Conservation (phyloP, 2,329 filamentous ascomycete species). For the Fusarium penzigii region DNA sequence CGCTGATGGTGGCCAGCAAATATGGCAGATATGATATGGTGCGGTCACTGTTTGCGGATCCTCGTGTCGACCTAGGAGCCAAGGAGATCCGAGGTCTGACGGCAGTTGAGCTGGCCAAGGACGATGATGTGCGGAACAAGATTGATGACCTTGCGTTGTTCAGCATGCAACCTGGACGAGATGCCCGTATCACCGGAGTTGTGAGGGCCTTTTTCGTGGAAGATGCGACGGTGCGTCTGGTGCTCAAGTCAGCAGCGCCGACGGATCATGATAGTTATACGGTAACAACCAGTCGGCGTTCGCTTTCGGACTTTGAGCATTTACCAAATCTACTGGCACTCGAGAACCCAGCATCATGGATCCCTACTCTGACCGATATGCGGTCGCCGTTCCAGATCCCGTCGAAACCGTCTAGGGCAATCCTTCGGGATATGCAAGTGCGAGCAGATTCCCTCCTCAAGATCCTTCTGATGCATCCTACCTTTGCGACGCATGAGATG, state of each 20-base stretch:
- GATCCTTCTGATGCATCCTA: slow-evolving; percentile 83
- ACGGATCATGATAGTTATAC: slow-evolving; percentile 82
- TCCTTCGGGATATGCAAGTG: slow-evolving; percentile 84
- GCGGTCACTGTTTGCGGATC: slow-evolving; percentile 80
- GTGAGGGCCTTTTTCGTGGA: slow-evolving; percentile 97
- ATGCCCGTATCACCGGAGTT: slow-evolving; percentile 85
- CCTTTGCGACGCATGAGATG: slow-evolving; percentile 93
- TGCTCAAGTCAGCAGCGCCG: slow-evolving; percentile 90
- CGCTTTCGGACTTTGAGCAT: slow-evolving; percentile 87
- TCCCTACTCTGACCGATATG: slow-evolving; percentile 75
- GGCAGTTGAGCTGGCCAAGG: slow-evolving; percentile 94
- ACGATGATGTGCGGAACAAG: slow-evolving; percentile 93
- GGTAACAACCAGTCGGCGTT: slow-evolving; percentile 90
- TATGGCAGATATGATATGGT: slow-evolving; percentile 96
- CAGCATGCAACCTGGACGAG: slow-evolving; percentile 67
- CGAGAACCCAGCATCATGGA: slow-evolving; percentile 94
- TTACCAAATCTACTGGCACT: slow-evolving; percentile 79
- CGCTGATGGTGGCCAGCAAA: slow-evolving; percentile 97
- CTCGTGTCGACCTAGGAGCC: slow-evolving; percentile 80
- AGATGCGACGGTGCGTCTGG: slow-evolving; percentile 88
- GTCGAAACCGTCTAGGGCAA: slow-evolving; percentile 83
- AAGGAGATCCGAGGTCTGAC: slow-evolving; percentile 87
- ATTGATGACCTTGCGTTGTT: slow-evolving; percentile 93
- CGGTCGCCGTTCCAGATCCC: slow-evolving; percentile 91
- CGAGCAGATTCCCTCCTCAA: slow-evolving; percentile 86